These are phyloP conservation scores for Falciphora oryzae DNA, from an alignment of 2,329 filamentous ascomycete species.

Conservation along the genomic window DNA sequence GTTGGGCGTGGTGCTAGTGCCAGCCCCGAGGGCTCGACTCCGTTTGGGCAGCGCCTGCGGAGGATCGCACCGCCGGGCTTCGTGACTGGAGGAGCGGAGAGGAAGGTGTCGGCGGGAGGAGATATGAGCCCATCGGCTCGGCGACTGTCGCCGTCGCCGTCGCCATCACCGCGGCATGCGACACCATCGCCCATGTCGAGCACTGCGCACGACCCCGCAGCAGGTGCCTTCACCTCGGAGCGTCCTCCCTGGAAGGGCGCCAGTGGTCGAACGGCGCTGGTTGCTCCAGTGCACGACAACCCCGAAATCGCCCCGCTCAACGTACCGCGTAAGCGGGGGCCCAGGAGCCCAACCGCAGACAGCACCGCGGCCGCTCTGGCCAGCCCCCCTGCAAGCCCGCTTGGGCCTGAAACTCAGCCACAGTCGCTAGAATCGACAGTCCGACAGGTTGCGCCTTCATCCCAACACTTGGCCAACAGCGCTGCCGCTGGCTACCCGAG, in stretches of 20 bases:
- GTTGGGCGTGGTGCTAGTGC: not conserved
- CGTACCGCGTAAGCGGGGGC: conserved; percentile 41
- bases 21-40: conserved; percentile 3
- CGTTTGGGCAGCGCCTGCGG: conserved; percentile 41
- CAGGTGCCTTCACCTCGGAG: conserved; percentile 28
- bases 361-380: conserved; percentile 15
- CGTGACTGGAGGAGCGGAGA: conserved; percentile 20
- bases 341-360: conserved; percentile 16
- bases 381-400: conserved; percentile 26
- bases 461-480: conserved; percentile 16
- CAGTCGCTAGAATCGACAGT: conserved; percentile 20
- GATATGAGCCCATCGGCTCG: not conserved
- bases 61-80: conserved; percentile 25
- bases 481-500: conserved; percentile 29
- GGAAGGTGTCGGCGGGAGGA: not conserved
- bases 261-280: conserved; percentile 60
- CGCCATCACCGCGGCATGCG: conserved; percentile 1
- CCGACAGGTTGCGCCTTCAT: conserved; percentile 31
- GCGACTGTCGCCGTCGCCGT: not conserved
- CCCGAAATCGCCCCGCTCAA: conserved; percentile 49
- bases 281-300: conserved; percentile 59
- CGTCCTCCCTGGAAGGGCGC: conserved; percentile 66
- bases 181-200: conserved; percentile 22
- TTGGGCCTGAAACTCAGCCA: conserved; percentile 22
- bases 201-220: conserved; percentile 29